A percentile compares a stretch with the other conserved stretches of the same genome.
Conservation (phyloP, 306 rosid genomes). For the Prunus davidiana region DNA sequence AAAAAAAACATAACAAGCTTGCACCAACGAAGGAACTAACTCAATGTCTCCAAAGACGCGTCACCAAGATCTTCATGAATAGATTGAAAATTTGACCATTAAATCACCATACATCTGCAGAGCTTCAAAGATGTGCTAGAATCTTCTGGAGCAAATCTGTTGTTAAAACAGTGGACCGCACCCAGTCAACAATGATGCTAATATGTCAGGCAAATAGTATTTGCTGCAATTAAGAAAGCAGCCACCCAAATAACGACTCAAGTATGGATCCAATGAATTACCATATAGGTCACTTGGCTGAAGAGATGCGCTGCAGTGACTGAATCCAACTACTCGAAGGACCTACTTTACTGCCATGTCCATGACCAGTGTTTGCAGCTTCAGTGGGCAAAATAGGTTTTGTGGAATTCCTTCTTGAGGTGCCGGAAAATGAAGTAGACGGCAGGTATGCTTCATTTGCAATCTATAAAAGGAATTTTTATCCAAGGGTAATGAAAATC, state of each 20-base stretch:
- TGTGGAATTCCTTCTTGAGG: constrained; percentile 56
- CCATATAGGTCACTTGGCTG: constrained; percentile 62
- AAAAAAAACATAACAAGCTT: constrained; percentile 43
- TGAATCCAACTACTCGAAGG: constrained; percentile 92
- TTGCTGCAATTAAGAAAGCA: neutral
- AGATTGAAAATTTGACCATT: constrained; percentile 33
- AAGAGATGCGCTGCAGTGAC: constrained; percentile 72
- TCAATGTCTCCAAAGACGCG: constrained; percentile 37
- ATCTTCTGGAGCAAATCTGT: constrained; percentile 35
- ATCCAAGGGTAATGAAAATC: neutral
- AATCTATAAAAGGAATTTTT: constrained; percentile 44
- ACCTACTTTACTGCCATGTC: constrained; percentile 59
- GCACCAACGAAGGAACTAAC: constrained; percentile 49
- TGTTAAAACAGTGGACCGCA: constrained; percentile 36
- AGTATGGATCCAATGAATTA: constrained; percentile 30
- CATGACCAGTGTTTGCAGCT: constrained; percentile 48
- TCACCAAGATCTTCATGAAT: constrained; percentile 38
- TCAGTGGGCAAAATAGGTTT: constrained; percentile 57
- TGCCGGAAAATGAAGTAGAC: constrained; percentile 53
- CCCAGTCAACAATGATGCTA: constrained; percentile 23
- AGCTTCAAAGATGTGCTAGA: constrained; percentile 34
- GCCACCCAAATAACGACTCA: constrained; percentile 11
- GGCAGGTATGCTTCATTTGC: constrained; percentile 52
- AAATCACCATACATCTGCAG: constrained; percentile 38
- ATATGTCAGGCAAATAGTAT: neutral